Evolutionary conservation across 495 filamentous ascomycete genomes (phyloP).

Genomic region (Pyrenopolyporus hunteri): DNA sequence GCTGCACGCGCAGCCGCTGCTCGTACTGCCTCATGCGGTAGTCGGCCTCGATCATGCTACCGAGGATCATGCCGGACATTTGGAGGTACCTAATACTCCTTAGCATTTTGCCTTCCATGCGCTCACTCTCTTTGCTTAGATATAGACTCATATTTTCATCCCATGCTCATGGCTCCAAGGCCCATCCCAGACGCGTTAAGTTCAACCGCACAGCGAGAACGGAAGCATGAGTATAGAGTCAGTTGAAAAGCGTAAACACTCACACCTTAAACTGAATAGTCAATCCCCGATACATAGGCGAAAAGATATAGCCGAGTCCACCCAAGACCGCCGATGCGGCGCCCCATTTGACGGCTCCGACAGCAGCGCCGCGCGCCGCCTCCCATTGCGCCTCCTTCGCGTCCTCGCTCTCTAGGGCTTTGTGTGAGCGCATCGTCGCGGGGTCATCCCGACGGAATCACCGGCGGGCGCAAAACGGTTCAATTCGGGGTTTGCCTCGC

Average conservation of each 20-base stretch:
- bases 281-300: slow-evolving; percentile 78
- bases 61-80: slow-evolving; percentile 85
- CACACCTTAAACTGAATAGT: slow-evolving; percentile 92
- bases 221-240: background rate
- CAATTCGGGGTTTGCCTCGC: background rate
- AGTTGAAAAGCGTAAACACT: slow-evolving; percentile 35
- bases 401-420: slow-evolving; percentile 59
- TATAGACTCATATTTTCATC: no score
- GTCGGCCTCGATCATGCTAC: slow-evolving; percentile 85
- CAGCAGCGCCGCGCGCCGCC: slow-evolving; percentile 63
- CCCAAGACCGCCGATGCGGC: slow-evolving; percentile 61
- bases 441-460: slow-evolving; percentile 9
- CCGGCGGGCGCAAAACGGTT: background rate
- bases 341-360: slow-evolving; percentile 72
- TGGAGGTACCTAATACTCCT: slow-evolving; percentile 68
- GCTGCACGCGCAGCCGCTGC: slow-evolving; percentile 65
- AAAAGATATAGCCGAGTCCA: slow-evolving; percentile 61
- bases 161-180: no score
- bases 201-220: background rate
- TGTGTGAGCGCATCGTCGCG: slow-evolving; percentile 45
- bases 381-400: slow-evolving; percentile 65
- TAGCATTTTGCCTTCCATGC: background rate
- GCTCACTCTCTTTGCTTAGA: background rate
- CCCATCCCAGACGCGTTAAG: no score
- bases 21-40: slow-evolving; percentile 72